phyloP scores from a whole-genome alignment of 2,329 filamentous ascomycete species.

The Claviceps paspali region DNA sequence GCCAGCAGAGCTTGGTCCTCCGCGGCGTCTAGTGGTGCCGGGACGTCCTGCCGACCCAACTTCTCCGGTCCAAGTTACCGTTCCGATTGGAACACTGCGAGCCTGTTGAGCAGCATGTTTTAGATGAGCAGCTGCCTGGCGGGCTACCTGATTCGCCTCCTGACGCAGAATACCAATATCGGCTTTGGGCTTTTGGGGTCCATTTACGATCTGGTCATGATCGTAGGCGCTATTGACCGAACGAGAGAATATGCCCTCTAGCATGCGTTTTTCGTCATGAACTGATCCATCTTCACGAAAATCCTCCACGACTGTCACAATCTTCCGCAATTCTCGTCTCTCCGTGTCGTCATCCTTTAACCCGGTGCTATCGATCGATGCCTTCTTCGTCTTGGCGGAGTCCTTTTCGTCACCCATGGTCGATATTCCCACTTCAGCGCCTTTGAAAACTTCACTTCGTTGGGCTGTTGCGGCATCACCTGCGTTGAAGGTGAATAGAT shows the following conservation, averaged over 20 bases:
- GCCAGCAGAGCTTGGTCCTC: conserved; percentile 36
- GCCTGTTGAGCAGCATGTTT: conserved; percentile 59
- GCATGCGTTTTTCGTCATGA: conserved; percentile 57
- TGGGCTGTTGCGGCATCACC: conserved; percentile 48
- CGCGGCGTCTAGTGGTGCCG: conserved; percentile 34
- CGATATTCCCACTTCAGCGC: conserved; percentile 51
- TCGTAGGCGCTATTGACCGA: conserved; percentile 85
- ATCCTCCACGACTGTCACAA: conserved; percentile 50
- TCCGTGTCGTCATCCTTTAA: conserved; percentile 15
- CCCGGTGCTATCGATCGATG: conserved; percentile 6
- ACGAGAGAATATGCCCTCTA: conserved; percentile 77
- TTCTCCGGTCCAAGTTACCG: conserved; percentile 86
- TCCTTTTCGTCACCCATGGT: conserved; percentile 4
- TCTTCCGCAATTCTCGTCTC: conserved; percentile 31
- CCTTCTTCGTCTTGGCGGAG: conserved; percentile 1
- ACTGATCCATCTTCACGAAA: conserved; percentile 39
- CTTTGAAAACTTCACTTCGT: conserved; percentile 73
- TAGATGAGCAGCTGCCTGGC: conserved; percentile 62
- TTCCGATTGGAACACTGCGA: conserved; percentile 58
- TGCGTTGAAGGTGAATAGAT: conserved; percentile 60
- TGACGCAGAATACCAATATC: conserved; percentile 65
- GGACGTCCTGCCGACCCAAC: conserved; percentile 64
- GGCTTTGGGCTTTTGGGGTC: conserved; percentile 53
- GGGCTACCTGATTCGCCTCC: conserved; percentile 68
- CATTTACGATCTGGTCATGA: conserved; percentile 81